Percentiles rank a stretch among this genome's conserved stretches.
These are phyloP conservation scores for Endotrypanum monterogeii DNA, from an alignment of 208 protist species.

Conservation along the genomic window DNA sequence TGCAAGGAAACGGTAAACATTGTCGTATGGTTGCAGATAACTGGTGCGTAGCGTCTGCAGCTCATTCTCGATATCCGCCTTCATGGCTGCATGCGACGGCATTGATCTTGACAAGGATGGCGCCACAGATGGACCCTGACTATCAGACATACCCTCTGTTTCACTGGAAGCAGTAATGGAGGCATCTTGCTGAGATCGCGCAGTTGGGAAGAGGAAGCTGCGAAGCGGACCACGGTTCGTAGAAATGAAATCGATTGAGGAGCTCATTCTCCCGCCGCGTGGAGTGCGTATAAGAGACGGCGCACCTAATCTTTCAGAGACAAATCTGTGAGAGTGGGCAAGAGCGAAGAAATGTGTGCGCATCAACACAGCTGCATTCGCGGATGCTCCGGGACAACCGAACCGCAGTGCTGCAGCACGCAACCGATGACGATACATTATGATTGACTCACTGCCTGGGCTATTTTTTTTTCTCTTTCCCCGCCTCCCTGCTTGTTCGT, in stretches of 20 bases:
- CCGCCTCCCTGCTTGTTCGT: no score
- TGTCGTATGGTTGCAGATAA: constrained; percentile 38
- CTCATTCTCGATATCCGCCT: constrained; percentile 37
- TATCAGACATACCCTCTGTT: not conserved
- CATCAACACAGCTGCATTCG: not conserved
- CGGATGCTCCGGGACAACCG: not conserved
- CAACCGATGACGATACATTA: not conserved
- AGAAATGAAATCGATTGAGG: not conserved
- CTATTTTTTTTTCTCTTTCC: no score
- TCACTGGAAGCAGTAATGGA: not conserved
- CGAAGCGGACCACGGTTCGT: not conserved
- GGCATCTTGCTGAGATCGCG: not conserved
- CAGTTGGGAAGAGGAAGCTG: not conserved
- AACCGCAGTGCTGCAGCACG: not conserved
- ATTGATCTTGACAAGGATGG: not conserved
- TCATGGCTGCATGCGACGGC: constrained; percentile 7
- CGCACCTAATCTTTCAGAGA: not conserved
- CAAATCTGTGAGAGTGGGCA: no score
- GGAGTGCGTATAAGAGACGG: not conserved
- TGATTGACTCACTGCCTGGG: no score
- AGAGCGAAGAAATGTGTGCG: not conserved
- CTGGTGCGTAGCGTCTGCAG: constrained; percentile 32
- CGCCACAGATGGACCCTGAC: not conserved
- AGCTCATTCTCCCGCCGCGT: not conserved
- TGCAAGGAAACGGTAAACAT: constrained; percentile 36